Conservation (phyloP, 1,139 yeast species). For the Sugiyamaella grinbergsii region DNA sequence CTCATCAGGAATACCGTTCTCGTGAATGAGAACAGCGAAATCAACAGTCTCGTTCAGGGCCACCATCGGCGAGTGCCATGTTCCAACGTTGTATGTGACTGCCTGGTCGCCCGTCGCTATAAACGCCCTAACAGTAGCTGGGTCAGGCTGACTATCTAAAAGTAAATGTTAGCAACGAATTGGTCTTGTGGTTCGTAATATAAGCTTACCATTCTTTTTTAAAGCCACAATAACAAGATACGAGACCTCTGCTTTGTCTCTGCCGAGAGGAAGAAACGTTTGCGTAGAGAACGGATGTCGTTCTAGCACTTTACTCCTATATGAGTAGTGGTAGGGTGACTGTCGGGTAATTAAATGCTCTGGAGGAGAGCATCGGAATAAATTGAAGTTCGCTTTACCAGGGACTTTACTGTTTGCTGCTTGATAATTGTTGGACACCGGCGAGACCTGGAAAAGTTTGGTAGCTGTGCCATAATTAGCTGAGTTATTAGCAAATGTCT, state of each 20-base stretch:
- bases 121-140: slow-evolving; percentile 62
- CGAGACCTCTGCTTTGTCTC: slow-evolving; percentile 51
- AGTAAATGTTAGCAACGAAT: slow-evolving; percentile 61
- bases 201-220: slow-evolving; percentile 40
- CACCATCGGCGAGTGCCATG: slow-evolving; percentile 96
- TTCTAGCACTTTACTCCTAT: slow-evolving; percentile 72
- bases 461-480: slow-evolving; percentile 96
- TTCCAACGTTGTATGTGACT: slow-evolving; percentile 78
- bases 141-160: slow-evolving; percentile 61
- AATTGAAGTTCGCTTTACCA: slow-evolving; percentile 72
- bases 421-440: slow-evolving; percentile 56
- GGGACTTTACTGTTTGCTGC: slow-evolving; percentile 51
- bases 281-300: slow-evolving; percentile 92
- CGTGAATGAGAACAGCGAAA: slow-evolving; percentile 84
- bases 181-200: no score
- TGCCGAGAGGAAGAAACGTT: slow-evolving; percentile 88
- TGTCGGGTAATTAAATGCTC: slow-evolving; percentile 51
- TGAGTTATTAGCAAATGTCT: slow-evolving; percentile 47
- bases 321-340: slow-evolving; percentile 40
- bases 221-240: slow-evolving; percentile 83
- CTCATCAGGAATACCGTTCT: slow-evolving; percentile 74
- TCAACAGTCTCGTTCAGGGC: slow-evolving; percentile 61
- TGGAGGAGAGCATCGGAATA: slow-evolving; percentile 82
- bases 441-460: slow-evolving; percentile 72
- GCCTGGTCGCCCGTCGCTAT: slow-evolving; percentile 81